Evolutionary conservation across 2,329 filamentous ascomycete genomes (phyloP).

Genomic region (Aspergillus persii): DNA sequence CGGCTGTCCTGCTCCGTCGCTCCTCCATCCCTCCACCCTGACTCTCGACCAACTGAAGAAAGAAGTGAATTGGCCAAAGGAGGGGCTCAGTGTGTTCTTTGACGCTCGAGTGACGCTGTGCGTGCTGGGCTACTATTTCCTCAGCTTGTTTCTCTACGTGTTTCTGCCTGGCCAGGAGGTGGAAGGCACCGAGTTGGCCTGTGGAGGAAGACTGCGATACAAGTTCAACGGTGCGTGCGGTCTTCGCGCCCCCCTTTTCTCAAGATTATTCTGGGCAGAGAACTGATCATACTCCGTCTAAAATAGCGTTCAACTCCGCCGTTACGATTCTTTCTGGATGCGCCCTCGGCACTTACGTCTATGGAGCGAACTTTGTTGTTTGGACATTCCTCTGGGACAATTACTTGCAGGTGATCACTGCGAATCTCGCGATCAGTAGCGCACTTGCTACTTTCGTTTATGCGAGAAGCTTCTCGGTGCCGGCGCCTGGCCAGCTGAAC

Average conservation of each 20-base stretch:
- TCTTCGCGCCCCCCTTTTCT: background rate
- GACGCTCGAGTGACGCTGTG: constrained; percentile 69
- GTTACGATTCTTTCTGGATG: constrained; percentile 69
- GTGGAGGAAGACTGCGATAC: constrained; percentile 75
- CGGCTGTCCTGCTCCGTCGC: constrained; percentile 82
- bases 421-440: constrained; percentile 75
- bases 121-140: constrained; percentile 72
- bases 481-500: constrained; percentile 60
- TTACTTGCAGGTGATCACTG: constrained; percentile 79
- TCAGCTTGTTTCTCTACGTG: constrained; percentile 72
- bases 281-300: constrained; percentile 14
- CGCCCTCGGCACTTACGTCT: constrained; percentile 69
- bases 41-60: constrained; percentile 69
- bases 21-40: constrained; percentile 70
- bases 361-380: constrained; percentile 78
- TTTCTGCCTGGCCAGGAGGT: constrained; percentile 71
- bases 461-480: constrained; percentile 75
- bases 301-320: constrained; percentile 70
- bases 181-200: constrained; percentile 67
- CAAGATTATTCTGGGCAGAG: background rate
- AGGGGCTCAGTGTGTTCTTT: constrained; percentile 68
- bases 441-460: constrained; percentile 76
- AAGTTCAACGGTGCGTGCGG: constrained; percentile 66
- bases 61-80: constrained; percentile 76
- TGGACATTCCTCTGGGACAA: constrained; percentile 95